phyloP scores from a whole-genome alignment of 106 monocot species.

The Acorus gramineus region DNA sequence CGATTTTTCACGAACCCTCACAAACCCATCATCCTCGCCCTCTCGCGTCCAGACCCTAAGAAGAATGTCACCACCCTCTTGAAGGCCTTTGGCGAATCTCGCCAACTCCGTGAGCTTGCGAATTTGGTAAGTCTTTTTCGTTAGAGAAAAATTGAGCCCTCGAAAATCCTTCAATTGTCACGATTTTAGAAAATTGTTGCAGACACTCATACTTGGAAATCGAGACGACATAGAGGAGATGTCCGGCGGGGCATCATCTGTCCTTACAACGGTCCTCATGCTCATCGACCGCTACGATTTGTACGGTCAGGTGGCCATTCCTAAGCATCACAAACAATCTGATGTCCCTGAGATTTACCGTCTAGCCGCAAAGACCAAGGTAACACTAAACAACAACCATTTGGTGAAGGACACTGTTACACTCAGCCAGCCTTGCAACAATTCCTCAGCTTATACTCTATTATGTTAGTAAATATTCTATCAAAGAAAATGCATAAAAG shows the following conservation, averaged over 20 bases:
- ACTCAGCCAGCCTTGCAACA: no score
- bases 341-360: conserved; percentile 73
- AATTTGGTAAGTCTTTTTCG: conserved; percentile 25
- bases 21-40: conserved; percentile 78
- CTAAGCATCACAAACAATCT: conserved; percentile 66
- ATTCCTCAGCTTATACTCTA: no score
- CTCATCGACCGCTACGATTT: conserved; percentile 71
- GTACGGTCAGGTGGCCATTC: conserved; percentile 70
- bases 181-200: neutral
- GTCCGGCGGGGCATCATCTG: conserved; percentile 33
- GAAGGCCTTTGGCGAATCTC: conserved; percentile 65
- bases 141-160: no score
- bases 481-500: no score
- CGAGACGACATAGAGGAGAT: conserved; percentile 73
- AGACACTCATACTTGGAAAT: conserved; percentile 68
- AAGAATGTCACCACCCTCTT: conserved; percentile 68
- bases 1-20: conserved; percentile 77
- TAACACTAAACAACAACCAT: neutral
- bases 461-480: no score
- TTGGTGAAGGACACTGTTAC: no score
- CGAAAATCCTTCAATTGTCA: no score
- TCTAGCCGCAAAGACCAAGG: conserved; percentile 71
- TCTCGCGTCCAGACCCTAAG: conserved; percentile 72
- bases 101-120: conserved; percentile 51
- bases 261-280: conserved; percentile 51